Evolutionary conservation across 148 eudicot species (phyloP).

Genomic region (Cornus florida): DNA sequence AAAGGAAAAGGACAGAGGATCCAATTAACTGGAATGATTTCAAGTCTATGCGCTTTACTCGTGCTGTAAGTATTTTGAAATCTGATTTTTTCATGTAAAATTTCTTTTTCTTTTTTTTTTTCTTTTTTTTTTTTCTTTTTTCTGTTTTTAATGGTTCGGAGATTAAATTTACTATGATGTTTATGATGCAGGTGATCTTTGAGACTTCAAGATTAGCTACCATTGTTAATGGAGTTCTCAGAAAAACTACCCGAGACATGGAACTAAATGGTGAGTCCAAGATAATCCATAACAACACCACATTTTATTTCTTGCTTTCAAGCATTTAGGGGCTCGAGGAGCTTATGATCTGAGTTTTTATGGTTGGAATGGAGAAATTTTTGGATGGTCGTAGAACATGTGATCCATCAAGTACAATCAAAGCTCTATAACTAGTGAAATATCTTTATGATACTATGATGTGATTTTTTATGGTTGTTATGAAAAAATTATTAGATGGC

Average conservation of each 20-base stretch:
- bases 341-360: neutral
- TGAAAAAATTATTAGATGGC: no score
- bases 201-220: conserved; percentile 98
- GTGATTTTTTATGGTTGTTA: no score
- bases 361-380: no score
- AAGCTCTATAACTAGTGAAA: no score
- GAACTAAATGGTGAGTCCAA: conserved; percentile 79
- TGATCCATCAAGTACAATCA: no score
- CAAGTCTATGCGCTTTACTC: conserved; percentile 87
- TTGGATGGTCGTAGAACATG: no score
- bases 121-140: neutral
- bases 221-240: conserved; percentile 92
- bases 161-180: neutral
- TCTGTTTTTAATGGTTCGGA: no score
- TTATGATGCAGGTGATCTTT: conserved; percentile 73
- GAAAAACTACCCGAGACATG: conserved; percentile 94
- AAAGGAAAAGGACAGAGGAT: conserved; percentile 67
- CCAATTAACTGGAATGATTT: conserved; percentile 82
- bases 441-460: no score
- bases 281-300: neutral
- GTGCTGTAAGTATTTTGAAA: conserved; percentile 68
- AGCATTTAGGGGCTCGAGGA: no score
- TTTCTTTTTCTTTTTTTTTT: neutral
- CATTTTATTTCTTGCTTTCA: neutral
- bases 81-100: neutral